Evolutionary conservation across 1,284 basidiomycete species (phyloP).

Genomic region (Chiua sp.): DNA sequence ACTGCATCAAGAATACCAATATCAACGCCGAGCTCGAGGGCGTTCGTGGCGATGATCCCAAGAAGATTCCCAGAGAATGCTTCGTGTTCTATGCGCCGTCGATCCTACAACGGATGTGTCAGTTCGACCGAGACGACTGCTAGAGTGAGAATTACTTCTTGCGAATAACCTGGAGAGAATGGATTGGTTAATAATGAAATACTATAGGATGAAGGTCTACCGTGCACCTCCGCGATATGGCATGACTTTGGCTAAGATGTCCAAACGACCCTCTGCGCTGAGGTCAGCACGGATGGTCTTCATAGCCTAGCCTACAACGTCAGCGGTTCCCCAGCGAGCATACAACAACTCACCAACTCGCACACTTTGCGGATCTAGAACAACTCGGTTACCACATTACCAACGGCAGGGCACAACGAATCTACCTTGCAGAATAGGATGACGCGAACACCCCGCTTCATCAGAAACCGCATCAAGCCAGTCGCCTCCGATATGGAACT

Average conservation of each 20-base stretch:
- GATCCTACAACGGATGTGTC: constrained; percentile 56
- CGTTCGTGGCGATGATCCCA: constrained; percentile 91
- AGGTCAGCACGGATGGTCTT: constrained; percentile 79
- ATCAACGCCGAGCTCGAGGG: constrained; percentile 90
- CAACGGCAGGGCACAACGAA: not conserved
- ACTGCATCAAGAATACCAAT: constrained; percentile 91
- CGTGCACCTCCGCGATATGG: constrained; percentile 82
- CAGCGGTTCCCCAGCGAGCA: not conserved
- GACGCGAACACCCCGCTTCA: constrained; percentile 81
- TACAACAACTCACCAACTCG: constrained; percentile 61
- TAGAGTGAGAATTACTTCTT: constrained; percentile 45
- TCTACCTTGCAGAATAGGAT: constrained; percentile 89
- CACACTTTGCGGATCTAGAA: constrained; percentile 78
- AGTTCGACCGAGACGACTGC: not conserved
- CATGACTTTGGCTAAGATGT: constrained; percentile 81
- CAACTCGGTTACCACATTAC: not conserved
- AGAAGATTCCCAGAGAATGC: constrained; percentile 86
- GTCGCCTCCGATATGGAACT: constrained; percentile 78
- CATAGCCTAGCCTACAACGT: constrained; percentile 61
- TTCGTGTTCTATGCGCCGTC: constrained; percentile 84
- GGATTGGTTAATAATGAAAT: not conserved
- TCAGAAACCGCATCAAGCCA: constrained; percentile 78
- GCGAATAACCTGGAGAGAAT: constrained; percentile 55
- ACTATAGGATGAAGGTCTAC: not conserved
- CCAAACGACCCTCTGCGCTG: constrained; percentile 75